Percentiles rank a stretch among this genome's conserved stretches.
Conservation (phyloP, 108 stramenopile genomes). For the Skeletonema menzelii region DNA sequence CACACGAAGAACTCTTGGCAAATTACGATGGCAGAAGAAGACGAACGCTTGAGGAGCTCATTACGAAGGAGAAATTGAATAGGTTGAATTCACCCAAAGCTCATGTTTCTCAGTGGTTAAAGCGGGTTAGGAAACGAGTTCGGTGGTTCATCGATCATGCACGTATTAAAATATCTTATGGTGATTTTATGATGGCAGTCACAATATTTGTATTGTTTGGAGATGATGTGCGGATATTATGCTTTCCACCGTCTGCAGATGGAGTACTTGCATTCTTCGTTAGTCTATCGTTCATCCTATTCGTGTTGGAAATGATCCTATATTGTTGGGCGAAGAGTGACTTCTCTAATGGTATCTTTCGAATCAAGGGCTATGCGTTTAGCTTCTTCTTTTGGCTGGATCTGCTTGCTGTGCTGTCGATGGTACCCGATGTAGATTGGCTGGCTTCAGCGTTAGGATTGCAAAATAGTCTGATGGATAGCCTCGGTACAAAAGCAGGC, state of each 20-base stretch:
- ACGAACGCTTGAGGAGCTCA: slow-evolving; percentile 36
- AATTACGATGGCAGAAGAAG: slow-evolving; percentile 23
- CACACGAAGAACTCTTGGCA: slow-evolving; percentile 46
- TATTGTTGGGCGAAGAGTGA: slow-evolving; percentile 53
- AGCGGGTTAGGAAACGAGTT: slow-evolving; percentile 22
- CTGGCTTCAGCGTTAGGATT: slow-evolving; percentile 48
- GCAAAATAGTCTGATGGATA: slow-evolving; percentile 20
- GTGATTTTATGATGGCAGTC: slow-evolving; percentile 62
- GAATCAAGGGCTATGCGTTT: slow-evolving; percentile 47
- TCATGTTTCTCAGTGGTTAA: not conserved
- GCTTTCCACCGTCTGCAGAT: slow-evolving; percentile 51
- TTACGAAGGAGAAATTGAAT: slow-evolving; percentile 22
- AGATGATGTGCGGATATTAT: slow-evolving; percentile 54
- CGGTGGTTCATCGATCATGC: slow-evolving; percentile 54
- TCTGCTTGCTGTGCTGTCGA: slow-evolving; percentile 61
- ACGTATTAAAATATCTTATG: slow-evolving; percentile 54
- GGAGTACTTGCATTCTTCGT: slow-evolving; percentile 47
- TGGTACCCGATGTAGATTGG: slow-evolving; percentile 66
- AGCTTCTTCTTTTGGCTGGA: slow-evolving; percentile 81
- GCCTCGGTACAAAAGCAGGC: slow-evolving; percentile 42
- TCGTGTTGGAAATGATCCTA: slow-evolving; percentile 57
- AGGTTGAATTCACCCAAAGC: slow-evolving; percentile 2
- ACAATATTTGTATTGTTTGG: slow-evolving; percentile 71
- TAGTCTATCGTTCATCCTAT: slow-evolving; percentile 54
- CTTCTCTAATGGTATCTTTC: slow-evolving; percentile 43